Evolutionary conservation across 2,329 filamentous ascomycete species (phyloP).

Genomic region (Penicillium psychrosexuale): DNA sequence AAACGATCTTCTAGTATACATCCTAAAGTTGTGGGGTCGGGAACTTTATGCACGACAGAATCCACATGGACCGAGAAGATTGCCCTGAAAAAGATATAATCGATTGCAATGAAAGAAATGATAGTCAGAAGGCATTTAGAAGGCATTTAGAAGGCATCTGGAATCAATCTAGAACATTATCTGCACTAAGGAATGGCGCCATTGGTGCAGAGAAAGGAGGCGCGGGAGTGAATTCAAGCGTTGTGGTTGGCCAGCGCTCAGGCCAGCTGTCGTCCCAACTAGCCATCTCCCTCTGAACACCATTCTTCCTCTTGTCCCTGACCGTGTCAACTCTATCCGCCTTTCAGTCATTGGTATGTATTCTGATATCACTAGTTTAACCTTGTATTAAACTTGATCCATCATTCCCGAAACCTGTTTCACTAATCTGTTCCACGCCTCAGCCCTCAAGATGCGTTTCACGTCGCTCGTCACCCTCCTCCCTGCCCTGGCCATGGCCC

Average conservation of each 20-base stretch:
- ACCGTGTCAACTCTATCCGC: slow-evolving; percentile 9
- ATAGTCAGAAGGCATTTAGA: not conserved
- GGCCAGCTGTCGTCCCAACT: slow-evolving; percentile 32
- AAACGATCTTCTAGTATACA: not conserved
- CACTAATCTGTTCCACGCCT: slow-evolving; percentile 16
- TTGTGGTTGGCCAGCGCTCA: slow-evolving; percentile 28
- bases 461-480: slow-evolving; percentile 50
- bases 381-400: not conserved
- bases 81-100: not conserved
- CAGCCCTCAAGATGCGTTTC: slow-evolving; percentile 50
- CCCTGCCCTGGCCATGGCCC: slow-evolving; percentile 52
- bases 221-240: slow-evolving; percentile 1
- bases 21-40: not conserved
- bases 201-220: slow-evolving; percentile 1
- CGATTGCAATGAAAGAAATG: not conserved
- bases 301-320: slow-evolving; percentile 12
- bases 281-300: slow-evolving; percentile 9
- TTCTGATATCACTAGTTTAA: not conserved
- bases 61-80: not conserved
- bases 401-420: slow-evolving; percentile 7
- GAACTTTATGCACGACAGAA: slow-evolving; percentile 6
- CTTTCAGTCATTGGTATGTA: slow-evolving; percentile 2
- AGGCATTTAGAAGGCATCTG: not conserved
- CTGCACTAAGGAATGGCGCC: not conserved
- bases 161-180: not conserved